Conservation (phyloP, 495 filamentous ascomycete genomes). For the Pseudomonodictys pantanalensis region DNA sequence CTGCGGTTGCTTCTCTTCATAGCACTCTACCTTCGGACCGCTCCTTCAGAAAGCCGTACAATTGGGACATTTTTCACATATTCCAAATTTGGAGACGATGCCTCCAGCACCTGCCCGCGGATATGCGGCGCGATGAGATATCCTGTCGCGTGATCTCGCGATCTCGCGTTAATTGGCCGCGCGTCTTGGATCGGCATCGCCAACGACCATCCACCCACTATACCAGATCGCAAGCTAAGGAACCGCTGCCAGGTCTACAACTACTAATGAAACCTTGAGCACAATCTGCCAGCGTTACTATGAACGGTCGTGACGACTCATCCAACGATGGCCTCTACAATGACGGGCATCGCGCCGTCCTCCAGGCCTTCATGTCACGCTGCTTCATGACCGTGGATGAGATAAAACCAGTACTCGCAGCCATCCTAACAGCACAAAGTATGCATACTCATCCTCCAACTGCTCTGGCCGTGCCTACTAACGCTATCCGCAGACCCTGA, state of each 20-base stretch:
- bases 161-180: no score
- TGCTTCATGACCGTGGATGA: conserved; percentile 72
- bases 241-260: not conserved
- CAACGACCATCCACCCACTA: no score
- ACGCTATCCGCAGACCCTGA: conserved; percentile 15
- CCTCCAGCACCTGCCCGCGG: no score
- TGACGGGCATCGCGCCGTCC: conserved; percentile 83
- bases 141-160: no score
- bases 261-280: not conserved
- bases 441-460: conserved; percentile 9
- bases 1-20: no score
- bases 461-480: not conserved
- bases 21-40: no score
- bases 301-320: not conserved
- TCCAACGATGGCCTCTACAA: conserved; percentile 38
- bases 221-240: not conserved
- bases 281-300: not conserved
- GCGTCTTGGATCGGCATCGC: no score
- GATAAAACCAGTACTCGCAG: conserved; percentile 68
- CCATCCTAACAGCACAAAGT: conserved; percentile 63
- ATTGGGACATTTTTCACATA: no score
- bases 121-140: no score
- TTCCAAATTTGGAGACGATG: no score
- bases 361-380: conserved; percentile 83
- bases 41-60: no score